phyloP scores from a whole-genome alignment of 169 alveolate species.

The Plasmodium blacklocki region DNA sequence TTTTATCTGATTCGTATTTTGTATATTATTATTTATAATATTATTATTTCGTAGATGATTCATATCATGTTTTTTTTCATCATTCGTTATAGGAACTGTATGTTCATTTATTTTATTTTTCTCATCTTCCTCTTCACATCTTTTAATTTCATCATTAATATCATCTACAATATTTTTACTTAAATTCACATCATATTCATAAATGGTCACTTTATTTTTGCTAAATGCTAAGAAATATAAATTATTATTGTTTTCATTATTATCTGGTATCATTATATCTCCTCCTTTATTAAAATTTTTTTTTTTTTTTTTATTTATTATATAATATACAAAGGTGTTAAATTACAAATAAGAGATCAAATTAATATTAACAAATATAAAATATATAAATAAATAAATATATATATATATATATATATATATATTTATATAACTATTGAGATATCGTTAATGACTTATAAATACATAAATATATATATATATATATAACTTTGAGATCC shows the following conservation, averaged over 20 bases:
- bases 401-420: no score
- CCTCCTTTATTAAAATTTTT: no score
- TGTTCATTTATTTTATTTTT: background rate
- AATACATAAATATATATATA: no score
- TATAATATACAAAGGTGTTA: no score
- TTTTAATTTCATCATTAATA: constrained; percentile 37
- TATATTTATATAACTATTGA: no score
- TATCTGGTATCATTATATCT: no score
- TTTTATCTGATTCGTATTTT: background rate
- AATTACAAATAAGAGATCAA: no score
- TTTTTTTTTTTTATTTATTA: no score
- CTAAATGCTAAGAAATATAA: constrained; percentile 52
- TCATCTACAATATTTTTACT: constrained; percentile 47
- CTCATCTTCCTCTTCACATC: constrained; percentile 17
- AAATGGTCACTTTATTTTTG: constrained; percentile 50
- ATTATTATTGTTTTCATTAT: constrained; percentile 6
- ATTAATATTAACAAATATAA: no score
- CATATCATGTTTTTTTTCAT: background rate
- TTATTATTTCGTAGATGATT: background rate
- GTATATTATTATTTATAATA: background rate
- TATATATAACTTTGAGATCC: no score
- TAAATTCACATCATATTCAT: constrained; percentile 35
- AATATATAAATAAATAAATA: no score
- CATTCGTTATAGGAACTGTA: background rate
- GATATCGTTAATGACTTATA: no score